Conservation (phyloP, 2,329 filamentous ascomycete species). For the Ceratocystis huliohia region DNA sequence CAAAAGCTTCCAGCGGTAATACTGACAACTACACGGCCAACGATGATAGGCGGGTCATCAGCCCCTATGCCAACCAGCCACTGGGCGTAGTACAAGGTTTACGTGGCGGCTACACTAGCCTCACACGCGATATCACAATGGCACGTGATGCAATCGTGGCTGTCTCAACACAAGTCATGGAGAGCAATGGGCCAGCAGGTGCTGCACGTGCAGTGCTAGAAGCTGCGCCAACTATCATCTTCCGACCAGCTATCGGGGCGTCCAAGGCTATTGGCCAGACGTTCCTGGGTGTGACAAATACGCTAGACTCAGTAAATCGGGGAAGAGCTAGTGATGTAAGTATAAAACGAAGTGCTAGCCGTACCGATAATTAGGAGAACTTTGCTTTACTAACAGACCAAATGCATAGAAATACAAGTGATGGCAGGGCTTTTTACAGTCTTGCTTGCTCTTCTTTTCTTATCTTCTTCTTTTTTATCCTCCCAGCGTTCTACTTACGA, state of each 20-base stretch:
- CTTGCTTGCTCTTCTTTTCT: neutral
- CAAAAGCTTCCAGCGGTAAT: slow-evolving; percentile 22
- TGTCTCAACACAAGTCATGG: slow-evolving; percentile 81
- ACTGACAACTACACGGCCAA: slow-evolving; percentile 27
- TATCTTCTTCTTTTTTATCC: neutral
- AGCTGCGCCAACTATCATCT: slow-evolving; percentile 82
- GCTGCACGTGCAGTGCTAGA: slow-evolving; percentile 66
- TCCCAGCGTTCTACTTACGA: neutral
- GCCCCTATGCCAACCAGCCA: slow-evolving; percentile 87
- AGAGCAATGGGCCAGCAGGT: slow-evolving; percentile 67
- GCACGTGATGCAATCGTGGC: slow-evolving; percentile 88
- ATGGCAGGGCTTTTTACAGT: neutral
- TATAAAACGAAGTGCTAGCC: slow-evolving; percentile 25
- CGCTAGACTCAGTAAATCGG: slow-evolving; percentile 70
- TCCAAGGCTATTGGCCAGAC: slow-evolving; percentile 82
- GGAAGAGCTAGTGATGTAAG: slow-evolving; percentile 80
- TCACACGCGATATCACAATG: slow-evolving; percentile 75
- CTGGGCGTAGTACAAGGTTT: slow-evolving; percentile 78
- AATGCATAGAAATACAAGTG: slow-evolving; percentile 35
- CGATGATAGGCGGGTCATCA: slow-evolving; percentile 67
- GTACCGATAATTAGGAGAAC: no score
- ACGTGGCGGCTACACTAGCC: slow-evolving; percentile 64
- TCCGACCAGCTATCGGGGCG: slow-evolving; percentile 80
- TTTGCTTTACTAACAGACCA: slow-evolving; percentile 6
- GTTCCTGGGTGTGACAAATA: slow-evolving; percentile 82